Evolutionary conservation across 148 eudicot genomes (phyloP), one percentile per base, ranked within the genome.

Genomic region (Mesembryanthemum crystallinum): DNA sequence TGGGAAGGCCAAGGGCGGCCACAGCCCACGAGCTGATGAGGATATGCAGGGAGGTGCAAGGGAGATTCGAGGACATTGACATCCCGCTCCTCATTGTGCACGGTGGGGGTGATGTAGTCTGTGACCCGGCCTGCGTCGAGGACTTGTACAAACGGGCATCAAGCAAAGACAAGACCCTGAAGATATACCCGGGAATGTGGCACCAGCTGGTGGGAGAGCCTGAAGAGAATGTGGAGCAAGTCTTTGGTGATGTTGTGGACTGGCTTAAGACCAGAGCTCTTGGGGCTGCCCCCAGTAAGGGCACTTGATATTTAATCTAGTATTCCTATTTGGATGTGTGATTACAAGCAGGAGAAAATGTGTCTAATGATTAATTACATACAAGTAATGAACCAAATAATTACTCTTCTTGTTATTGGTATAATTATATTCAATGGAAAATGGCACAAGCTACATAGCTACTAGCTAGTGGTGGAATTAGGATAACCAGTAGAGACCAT

Each of bases 121-220:
- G 99, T 57, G 99, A 95, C 73, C 99, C 96, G 0, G 87, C 84
- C 0, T 92, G 97, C 11, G 97, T 78, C 54, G 90, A 92, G 88
- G 96, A 92, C 78, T 67, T 95, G 39, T 87, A 89, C 29, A 74
- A 70, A 20, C 84, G 88, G 5, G 91, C 99, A 4, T 66, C 88
- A 0, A 90, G 94, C 77, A 82, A 89, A 74, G 99, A 95, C 30
- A 95, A 92, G 85, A 95, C 99, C 7, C 72, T 95, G 1, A 85
- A 83, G 77, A 81, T 92, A 25, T 92, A 86, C 39, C 97, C 97
- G 0, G 99, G 91, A 4, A 84, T 95, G 97, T 92, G 94, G 94
- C 99, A 95, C 80, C 99, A 95, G 86, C 63, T 95, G 47, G 81
- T 88, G 21, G 99, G 99, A 1, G 99, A 95, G 81, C 82, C 86